Evolutionary conservation across 129 eudicot species (phyloP).

Genomic region (Glebionis coronaria): DNA sequence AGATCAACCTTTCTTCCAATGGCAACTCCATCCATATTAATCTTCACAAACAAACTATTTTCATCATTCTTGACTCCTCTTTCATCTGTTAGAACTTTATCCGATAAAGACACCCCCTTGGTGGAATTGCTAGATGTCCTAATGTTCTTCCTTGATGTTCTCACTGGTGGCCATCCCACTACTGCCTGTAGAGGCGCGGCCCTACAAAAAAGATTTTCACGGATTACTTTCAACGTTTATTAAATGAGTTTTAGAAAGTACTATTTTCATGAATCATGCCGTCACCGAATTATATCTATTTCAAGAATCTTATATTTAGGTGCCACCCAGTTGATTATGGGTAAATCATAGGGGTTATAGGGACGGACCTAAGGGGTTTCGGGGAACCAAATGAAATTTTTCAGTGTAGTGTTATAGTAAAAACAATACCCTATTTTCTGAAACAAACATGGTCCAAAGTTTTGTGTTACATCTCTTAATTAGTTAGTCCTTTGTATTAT

Average conservation of each 20-base stretch:
- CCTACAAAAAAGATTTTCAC: constrained; percentile 3
- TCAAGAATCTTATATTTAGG: too few relatives aligned
- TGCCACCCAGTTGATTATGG: too few relatives aligned
- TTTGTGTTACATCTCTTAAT: too few relatives aligned
- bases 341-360: too few relatives aligned
- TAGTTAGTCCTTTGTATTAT: too few relatives aligned
- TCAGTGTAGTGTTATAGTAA: too few relatives aligned
- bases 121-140: constrained; percentile 35
- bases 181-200: constrained; percentile 31
- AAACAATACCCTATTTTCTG: too few relatives aligned
- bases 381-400: too few relatives aligned
- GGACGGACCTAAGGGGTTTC: too few relatives aligned
- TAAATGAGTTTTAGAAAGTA: too few relatives aligned
- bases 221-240: too few relatives aligned
- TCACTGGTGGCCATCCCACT: constrained; percentile 78
- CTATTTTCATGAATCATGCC: neutral
- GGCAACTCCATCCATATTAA: constrained; percentile 75
- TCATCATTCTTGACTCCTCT: constrained; percentile 28
- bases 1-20: constrained; percentile 79
- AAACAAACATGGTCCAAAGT: too few relatives aligned
- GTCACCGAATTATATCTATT: neutral
- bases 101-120: constrained; percentile 18
- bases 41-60: constrained; percentile 57
- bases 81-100: constrained; percentile 7
- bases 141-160: constrained; percentile 54